Evolutionary conservation across 2,329 filamentous ascomycete genomes (phyloP), one percentile per base, ranked within the genome.

Genomic region (Zymoseptoria tritici): DNA sequence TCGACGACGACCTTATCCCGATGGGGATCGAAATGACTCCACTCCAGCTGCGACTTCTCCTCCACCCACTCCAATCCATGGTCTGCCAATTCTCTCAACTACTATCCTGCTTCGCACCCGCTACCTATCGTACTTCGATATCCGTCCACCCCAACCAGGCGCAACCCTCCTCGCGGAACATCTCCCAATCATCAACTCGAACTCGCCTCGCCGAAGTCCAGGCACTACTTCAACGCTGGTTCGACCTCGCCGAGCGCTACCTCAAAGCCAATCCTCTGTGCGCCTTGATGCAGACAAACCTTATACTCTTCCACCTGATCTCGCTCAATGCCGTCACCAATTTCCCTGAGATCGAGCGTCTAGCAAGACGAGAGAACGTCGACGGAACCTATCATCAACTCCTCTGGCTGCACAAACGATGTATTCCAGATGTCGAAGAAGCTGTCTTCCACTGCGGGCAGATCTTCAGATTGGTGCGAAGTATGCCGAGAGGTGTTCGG

Each of bases 251-350:
- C 46, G 79, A 83, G 61, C 73, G 76, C 9, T 80, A 84, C 69
- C 74, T 78, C 66, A 82, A 83, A 68, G 73, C 76, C n/a, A 80
- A 85, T 67, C 79, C 81, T 1, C 73, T 75, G 54, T 88, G 85
- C 63, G 74, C 81, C 16, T 78, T 85, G 63, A 87, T 83, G 68
- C 81, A 82, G 66, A 85, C 83, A 63, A 88, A 86, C 68, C 73
- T 90, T 50, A 81, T 87, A 51, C 80, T 90, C 61, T 89, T 87
- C 71, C 87, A 90, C 66, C 79, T 90, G 50, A 85, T 90, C 69
- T 85, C 82, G 54, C 79, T 90, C 60, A 89, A 89, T 66, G 81
- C 84, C 8, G 81, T 88, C 26, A 86, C 85, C 16, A 84, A 84
- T 72, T 88, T 89, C 68, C 79, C 83, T 2, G 83, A 86, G 65